These are phyloP conservation scores for Extremus antarcticus DNA, from an alignment of 495 filamentous ascomycete genomes.

Conservation along the genomic window DNA sequence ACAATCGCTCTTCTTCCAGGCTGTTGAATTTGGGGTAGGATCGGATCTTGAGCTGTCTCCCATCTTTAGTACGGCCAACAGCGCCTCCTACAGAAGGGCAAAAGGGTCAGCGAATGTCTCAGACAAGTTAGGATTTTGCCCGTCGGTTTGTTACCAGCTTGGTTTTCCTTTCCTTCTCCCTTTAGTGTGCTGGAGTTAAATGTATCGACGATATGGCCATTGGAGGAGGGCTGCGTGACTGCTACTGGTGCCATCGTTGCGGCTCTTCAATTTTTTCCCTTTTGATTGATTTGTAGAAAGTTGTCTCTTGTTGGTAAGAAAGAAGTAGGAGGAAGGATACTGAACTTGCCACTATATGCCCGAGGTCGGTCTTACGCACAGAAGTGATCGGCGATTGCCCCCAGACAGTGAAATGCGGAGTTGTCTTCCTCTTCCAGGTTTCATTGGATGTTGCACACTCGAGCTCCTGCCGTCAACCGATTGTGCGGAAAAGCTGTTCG, in stretches of 20 bases:
- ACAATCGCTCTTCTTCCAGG: conserved; percentile 49
- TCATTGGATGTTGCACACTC: background rate
- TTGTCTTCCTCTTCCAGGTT: background rate
- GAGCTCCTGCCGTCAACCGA: background rate
- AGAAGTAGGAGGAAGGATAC: background rate
- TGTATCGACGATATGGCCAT: background rate
- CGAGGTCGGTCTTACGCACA: background rate
- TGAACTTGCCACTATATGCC: background rate
- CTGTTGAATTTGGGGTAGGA: conserved; percentile 45
- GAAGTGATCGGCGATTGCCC: background rate
- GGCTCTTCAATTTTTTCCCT: too few species aligned
- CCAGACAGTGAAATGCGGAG: background rate
- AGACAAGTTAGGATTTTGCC: too few species aligned
- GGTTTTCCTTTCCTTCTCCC: conserved; percentile 13
- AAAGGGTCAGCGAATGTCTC: too few species aligned
- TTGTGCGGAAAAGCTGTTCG: background rate
- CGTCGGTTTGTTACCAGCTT: too few species aligned
- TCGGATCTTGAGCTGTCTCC: conserved; percentile 25
- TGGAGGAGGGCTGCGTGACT: background rate
- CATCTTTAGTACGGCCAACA: conserved; percentile 24
- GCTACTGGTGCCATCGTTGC: conserved; percentile 10
- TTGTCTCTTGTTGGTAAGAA: background rate
- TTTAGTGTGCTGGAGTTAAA: background rate
- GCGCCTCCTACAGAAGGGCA: conserved; percentile 19
- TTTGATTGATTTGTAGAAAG: too few species aligned